Evolutionary conservation across 192 early-diverging fungal genomes (phyloP), one percentile per base, ranked within the genome.

Genomic region (Backusella liffmaniae): DNA sequence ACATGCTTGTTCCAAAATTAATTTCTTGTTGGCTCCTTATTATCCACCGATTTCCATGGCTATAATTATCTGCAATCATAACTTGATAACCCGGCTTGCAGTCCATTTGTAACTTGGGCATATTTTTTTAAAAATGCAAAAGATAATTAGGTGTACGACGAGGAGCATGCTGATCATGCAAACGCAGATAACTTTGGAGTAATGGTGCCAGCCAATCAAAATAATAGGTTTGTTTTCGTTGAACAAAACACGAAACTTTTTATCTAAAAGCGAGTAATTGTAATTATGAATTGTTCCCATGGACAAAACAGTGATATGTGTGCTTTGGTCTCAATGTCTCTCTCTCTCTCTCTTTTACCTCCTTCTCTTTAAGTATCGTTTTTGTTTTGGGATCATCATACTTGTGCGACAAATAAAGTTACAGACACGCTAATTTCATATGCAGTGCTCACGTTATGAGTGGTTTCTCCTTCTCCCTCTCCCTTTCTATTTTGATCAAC

Each of bases 181-280:
- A 23, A 62, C 53, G 3, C 26, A 21, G 8, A 30, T 62, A 29
- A 29, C 26, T 62, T 62, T 62, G 56, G 56, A 62, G 56, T 62
- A 62, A 29, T 62, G 23, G 23, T 23, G 21, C 9, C 12, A 62
- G 56, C 56, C 56, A 62, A 62, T 62, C 56, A 62, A 10, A 29
- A 13, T 29, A 29, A 29, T 12, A 12, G n/a, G 0, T 12, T 62
- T 3, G 26, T 29, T 49, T 62, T 62, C 56, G 56, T 62, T 62
- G 56, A 62, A 62, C 56, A 62, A 62, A 62, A 62, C 56, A 62
- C 56, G 56, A 62, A 62, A 62, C 56, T 62, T 62, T 26, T 23
- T 62, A 62, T 62, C 3, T 62, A 12, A 62, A 62, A 62, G 23
- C 16, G 46, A 49, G 46, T 49, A 21, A 56, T 10, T 56, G 4